A percentile compares a stretch with the other conserved stretches of the same genome.
These are phyloP conservation scores for Cladosporium colombiae DNA, from an alignment of 2,329 filamentous ascomycete genomes.

Conservation along the genomic window DNA sequence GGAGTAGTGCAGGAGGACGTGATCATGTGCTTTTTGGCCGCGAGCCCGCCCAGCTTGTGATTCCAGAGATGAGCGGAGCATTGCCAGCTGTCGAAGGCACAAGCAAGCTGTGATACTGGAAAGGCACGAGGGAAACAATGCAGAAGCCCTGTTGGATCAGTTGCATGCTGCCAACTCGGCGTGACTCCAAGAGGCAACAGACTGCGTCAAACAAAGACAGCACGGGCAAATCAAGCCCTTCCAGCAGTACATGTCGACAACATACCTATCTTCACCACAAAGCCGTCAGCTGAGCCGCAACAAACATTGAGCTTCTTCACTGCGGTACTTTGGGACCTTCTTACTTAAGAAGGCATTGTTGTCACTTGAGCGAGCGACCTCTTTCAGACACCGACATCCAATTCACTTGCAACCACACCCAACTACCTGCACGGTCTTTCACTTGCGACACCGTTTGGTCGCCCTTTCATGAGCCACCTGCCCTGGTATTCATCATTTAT, in stretches of 20 bases:
- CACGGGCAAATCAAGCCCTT: neutral
- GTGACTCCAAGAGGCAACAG: neutral
- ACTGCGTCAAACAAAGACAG: neutral
- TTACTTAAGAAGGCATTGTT: neutral
- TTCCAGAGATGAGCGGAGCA: conserved; percentile 57
- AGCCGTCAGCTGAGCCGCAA: neutral
- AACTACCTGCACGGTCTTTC: neutral
- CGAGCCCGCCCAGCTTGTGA: conserved; percentile 38
- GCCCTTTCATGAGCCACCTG: conserved; percentile 4
- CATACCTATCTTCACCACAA: neutral
- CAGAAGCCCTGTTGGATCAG: neutral
- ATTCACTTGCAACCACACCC: neutral
- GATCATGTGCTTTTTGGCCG: conserved; percentile 56
- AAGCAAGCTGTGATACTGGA: conserved; percentile 12
- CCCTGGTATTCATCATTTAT: neutral
- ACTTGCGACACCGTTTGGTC: conserved; percentile 4
- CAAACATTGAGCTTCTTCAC: conserved; percentile 14
- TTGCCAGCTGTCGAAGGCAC: conserved; percentile 36
- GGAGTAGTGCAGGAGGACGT: conserved; percentile 67
- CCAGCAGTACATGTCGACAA: neutral
- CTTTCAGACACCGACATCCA: neutral
- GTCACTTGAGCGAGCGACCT: neutral
- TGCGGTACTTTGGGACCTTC: neutral
- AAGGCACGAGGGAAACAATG: neutral
- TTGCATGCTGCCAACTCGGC: neutral